Conservation (phyloP, 1,139 yeast genomes). For the Groenewaldozyma sp. region DNA sequence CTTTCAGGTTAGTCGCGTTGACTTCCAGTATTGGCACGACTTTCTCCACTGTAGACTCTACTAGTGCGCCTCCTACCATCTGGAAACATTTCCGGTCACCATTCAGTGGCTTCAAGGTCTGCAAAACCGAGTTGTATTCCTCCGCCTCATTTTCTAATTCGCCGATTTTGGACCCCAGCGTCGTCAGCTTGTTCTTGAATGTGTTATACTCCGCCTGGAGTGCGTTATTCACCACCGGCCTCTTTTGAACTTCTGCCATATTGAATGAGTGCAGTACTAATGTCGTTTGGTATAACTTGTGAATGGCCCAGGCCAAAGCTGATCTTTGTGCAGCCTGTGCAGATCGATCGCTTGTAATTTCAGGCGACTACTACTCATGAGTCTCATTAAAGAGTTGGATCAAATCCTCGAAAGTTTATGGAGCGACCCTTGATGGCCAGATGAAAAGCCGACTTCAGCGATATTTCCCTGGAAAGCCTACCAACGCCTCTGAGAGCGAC, state of each 20-base stretch:
- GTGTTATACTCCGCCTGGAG: conserved; percentile 36
- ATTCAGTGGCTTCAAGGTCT: conserved; percentile 46
- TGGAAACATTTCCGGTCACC: conserved; percentile 65
- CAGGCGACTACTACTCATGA: too few species aligned
- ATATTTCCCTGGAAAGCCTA: conserved; percentile 21
- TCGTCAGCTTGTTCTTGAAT: conserved; percentile 31
- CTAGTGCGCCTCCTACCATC: conserved; percentile 90
- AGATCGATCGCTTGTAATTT: too few species aligned
- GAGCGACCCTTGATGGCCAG: too few species aligned
- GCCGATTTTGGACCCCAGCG: conserved; percentile 31
- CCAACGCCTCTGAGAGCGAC: conserved; percentile 6
- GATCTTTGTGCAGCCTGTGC: too few species aligned
- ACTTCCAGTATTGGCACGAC: conserved; percentile 58
- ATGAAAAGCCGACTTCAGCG: conserved; percentile 9
- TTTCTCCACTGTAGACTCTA: conserved; percentile 71
- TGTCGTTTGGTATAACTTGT: too few species aligned
- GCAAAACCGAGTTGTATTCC: conserved; percentile 32
- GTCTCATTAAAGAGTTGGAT: too few species aligned
- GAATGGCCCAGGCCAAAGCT: too few species aligned
- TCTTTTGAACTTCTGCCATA: background rate
- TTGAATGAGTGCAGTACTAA: too few species aligned
- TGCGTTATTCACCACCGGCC: conserved; percentile 22
- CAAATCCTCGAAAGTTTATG: too few species aligned
- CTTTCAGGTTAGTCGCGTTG: conserved; percentile 40
- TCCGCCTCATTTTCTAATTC: conserved; percentile 36